These are phyloP conservation scores for Gryganskiella cystojenkinii DNA, from an alignment of 192 early-diverging fungal species.

Conservation along the genomic window DNA sequence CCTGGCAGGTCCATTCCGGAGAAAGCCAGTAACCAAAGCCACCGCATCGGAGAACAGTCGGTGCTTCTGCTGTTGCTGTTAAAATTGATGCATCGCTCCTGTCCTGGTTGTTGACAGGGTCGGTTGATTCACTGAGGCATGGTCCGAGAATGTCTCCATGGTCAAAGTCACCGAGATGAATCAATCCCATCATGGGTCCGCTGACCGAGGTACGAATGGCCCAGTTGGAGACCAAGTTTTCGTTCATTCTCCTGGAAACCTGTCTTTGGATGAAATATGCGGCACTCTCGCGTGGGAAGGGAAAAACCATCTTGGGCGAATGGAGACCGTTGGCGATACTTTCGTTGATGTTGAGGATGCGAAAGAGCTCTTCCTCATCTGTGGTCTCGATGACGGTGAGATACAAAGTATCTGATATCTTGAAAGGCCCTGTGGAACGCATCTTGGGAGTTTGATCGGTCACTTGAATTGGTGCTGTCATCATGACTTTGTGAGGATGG, in stretches of 20 bases:
- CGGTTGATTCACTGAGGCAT: not conserved
- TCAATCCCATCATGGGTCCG: conserved; percentile 29
- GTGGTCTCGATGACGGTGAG: conserved; percentile 13
- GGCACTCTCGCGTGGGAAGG: conserved; percentile 20
- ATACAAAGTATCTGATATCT: conserved; percentile 13
- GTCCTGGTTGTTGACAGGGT: not conserved
- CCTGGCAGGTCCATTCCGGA: not conserved
- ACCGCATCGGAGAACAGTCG: conserved; percentile 1
- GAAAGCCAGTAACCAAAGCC: conserved; percentile 15
- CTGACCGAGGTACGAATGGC: conserved; percentile 12
- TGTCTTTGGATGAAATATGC: conserved; percentile 14
- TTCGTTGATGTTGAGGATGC: conserved; percentile 30
- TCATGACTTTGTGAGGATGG: not conserved
- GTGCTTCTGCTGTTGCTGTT: too few species aligned
- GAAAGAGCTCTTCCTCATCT: conserved; percentile 19
- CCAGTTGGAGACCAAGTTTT: not conserved
- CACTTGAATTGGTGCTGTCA: not conserved
- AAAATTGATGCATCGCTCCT: too few species aligned
- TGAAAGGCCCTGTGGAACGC: conserved; percentile 21
- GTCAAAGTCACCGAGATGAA: conserved; percentile 14
- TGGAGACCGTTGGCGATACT: conserved; percentile 21
- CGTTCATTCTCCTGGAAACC: not conserved
- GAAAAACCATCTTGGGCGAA: conserved; percentile 18
- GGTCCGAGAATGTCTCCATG: conserved; percentile 16
- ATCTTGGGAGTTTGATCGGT: not conserved